A percentile compares a stretch with the other conserved stretches of the same genome.
Conservation (phyloP, 202 grass and related monocot genomes). For the Miscanthus sacchariflorus region DNA sequence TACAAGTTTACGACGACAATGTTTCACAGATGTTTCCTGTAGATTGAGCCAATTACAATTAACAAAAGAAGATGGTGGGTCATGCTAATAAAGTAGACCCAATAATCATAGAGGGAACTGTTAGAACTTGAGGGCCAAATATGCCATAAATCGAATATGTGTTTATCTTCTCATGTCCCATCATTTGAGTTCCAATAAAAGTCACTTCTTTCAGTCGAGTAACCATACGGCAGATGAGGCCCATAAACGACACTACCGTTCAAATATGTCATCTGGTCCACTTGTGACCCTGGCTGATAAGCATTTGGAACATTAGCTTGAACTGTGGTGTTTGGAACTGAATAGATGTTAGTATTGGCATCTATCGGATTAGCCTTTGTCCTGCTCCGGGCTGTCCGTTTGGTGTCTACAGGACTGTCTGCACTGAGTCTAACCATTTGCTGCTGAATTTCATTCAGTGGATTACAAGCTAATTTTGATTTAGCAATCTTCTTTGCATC, state of each 20-base stretch:
- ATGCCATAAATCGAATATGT: conserved; percentile 31
- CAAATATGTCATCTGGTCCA: conserved; percentile 72
- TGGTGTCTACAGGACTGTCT: conserved; percentile 66
- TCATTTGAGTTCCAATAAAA: conserved; percentile 63
- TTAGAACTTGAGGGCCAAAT: conserved; percentile 47
- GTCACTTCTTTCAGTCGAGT: conserved; percentile 61
- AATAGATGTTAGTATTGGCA: conserved; percentile 46
- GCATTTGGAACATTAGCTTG: conserved; percentile 56
- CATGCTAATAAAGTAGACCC: conserved; percentile 52
- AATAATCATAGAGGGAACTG: conserved; percentile 38
- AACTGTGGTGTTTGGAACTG: conserved; percentile 49
- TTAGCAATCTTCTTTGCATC: conserved; percentile 88
- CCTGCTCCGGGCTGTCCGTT: conserved; percentile 57
- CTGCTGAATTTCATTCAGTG: conserved; percentile 79
- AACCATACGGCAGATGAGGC: conserved; percentile 75
- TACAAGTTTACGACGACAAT: conserved; percentile 11
- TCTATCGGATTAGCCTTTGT: conserved; percentile 62
- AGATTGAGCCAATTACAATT: conserved; percentile 37
- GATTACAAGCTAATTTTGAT: conserved; percentile 58
- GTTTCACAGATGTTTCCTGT: conserved; percentile 28
- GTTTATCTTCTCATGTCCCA: conserved; percentile 35
- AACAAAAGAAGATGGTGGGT: conserved; percentile 61
- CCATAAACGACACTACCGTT: conserved; percentile 78
- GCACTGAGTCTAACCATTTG: conserved; percentile 81
- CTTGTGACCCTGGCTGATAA: conserved; percentile 56